Conservation (phyloP, 345 rosid species). For the Cardiospermum halicacabum region DNA sequence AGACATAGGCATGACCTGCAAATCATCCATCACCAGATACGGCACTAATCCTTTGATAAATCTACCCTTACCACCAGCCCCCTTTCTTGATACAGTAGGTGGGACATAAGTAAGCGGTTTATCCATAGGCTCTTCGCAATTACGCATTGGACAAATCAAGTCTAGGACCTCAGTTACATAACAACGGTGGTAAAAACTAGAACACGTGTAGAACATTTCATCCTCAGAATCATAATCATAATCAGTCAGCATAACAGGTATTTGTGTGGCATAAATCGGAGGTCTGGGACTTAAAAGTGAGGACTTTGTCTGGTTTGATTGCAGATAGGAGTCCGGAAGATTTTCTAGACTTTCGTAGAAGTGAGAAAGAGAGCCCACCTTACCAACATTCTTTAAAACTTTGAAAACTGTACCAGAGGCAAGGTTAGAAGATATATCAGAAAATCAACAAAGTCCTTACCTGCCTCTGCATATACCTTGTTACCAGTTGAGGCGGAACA, state of each 20-base stretch:
- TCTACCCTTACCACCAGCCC: too few species aligned
- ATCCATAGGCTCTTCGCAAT: rapidly evolving
- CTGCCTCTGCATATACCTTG: conserved; percentile 20
- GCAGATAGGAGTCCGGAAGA: conserved; percentile 14
- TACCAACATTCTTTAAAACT: neutral
- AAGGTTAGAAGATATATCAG: conserved; percentile 17
- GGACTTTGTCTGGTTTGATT: conserved; percentile 7
- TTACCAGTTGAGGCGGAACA: too few species aligned
- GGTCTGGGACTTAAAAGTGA: conserved; percentile 3
- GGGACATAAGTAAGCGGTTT: neutral
- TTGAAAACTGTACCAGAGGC: conserved; percentile 17
- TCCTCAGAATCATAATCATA: neutral
- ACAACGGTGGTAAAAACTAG: rapidly evolving
- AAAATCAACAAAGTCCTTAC: conserved; percentile 31
- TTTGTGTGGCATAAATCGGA: neutral
- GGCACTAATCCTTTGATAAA: conserved; percentile 20
- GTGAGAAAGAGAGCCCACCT: conserved; percentile 17
- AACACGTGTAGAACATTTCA: neutral
- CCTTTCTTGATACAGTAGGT: neutral
- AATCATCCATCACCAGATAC: conserved; percentile 29
- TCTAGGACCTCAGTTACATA: neutral
- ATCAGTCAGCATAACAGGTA: neutral
- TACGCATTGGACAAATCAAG: neutral
- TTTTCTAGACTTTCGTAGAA: conserved; percentile 19
- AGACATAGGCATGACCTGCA: conserved; percentile 20